Evolutionary conservation across 192 early-diverging fungal species (phyloP), one percentile per base, ranked within the genome.

Genomic region (Diversispora epigaea): DNA sequence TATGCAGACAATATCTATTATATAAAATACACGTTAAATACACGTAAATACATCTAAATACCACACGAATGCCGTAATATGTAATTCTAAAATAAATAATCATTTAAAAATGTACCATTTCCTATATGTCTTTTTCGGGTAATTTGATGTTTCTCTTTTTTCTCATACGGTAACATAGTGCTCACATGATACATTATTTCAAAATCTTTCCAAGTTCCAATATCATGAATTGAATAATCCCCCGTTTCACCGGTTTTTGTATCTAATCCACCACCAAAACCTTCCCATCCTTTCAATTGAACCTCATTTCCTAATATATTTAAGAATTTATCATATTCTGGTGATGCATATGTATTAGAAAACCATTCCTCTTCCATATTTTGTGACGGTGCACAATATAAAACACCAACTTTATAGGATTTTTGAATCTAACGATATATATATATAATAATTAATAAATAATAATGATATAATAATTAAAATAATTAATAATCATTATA

Each of bases 371-470:
- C 89, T 79, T 94, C 93, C 39, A 81, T 90, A 14, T 84, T 84
- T 76, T 94, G 93, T 11, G 86, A 88, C 14, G 86, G 80, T 57
- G 73, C 86, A 3, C 91, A 80, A 74, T 90, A 85, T 17, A 88
- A 83, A 3, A 94, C 90, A n/a, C 93, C 93, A 86, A 94, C 89
- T 74, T 94, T 94, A 80, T 93, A 94, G 39, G 84, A 4, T 17
- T n/a, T 41, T 64, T 64, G 62, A 14, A 64, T 10, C 71, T 54
- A 49, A 11, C 7, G 14, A 49, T 49, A 49, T 11, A 49, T 49
- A 49, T 8, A 49, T 3, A 49, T 11, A 49, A 11, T 0, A 49
- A 49, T 49, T 11, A 49, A 49, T 49, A 49, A 49, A 49, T 49
- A 49, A 49, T 17, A 14, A 17, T 17, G 10, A 54, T 54, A 17